Base-by-base conservation (phyloP, 805 yeast genomes). In the Nakazawaea molendinolei region DNA sequence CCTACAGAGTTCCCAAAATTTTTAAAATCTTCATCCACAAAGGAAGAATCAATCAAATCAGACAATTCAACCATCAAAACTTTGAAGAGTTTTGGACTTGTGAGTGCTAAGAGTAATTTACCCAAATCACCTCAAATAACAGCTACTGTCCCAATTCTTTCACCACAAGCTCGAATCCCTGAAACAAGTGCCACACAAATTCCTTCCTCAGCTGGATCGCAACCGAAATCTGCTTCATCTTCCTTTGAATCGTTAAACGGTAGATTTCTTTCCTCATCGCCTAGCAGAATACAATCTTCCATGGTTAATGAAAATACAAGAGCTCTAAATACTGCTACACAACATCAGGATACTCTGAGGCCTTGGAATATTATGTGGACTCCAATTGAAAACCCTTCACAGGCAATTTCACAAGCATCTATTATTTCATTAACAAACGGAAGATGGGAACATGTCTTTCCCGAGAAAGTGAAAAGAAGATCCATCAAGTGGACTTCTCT, bases 381-480 rank as follows among this genome's bases (percentile, higher is more conserved):
- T 1, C 71, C 71, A 24, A 71, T 84, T 19, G 61, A 64, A 5
- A 90, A 89, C 47, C 96, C 97, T 0, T 86, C 96, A 0, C 72
- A 73, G 40, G 79, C 79, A 5, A 62, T 74, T 4, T 67, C 70
- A 22, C 60, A 69, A 2, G 79, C 75, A 34, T 59, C 74, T 7
- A 60, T 79, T 12, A 68, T 71, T 8, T 68, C 74, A 38, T 61
- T 78, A 7, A 69, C 76, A n/a, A 77, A 75, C 30, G 90, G 95
- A 5, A 71, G 95, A 40, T 92, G 98, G 98, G 79, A 79, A 38
- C 86, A 83, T 56, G 95, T 87, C 1, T 86, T 86, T 47, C 95
- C 97, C 0, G 70, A 71, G 10, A 71, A 74, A 28, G 76, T 79
- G 12, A 75, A 71, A 36, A 65, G 84, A 36, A 73, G 74, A 47